Evolutionary conservation across 176 grass and related monocot genomes (phyloP).

Genomic region (barley (Hordeum vulgare)): DNA sequence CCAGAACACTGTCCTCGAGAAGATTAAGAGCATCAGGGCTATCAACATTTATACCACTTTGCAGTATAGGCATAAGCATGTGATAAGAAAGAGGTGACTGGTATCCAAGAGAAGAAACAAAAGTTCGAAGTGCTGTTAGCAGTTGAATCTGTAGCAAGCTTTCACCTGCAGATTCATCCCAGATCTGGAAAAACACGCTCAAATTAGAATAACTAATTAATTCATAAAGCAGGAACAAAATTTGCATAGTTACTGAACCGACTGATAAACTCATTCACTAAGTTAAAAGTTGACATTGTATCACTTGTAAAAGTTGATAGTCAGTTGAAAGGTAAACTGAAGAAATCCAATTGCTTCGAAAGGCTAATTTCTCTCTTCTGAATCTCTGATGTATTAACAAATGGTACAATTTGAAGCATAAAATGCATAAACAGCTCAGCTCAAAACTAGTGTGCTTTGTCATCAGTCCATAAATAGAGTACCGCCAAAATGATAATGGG

Average conservation of each 20-base stretch:
- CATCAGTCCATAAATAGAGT: slow-evolving; percentile 7
- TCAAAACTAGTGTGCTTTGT: not conserved
- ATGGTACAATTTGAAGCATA: not conserved
- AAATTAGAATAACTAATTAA: slow-evolving; percentile 34
- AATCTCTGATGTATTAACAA: not conserved
- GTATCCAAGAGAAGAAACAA: slow-evolving; percentile 78
- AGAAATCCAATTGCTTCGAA: not conserved
- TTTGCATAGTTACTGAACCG: not conserved
- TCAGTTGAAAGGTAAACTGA: not conserved
- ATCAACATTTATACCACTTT: slow-evolving; percentile 77
- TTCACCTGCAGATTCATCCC: slow-evolving; percentile 87
- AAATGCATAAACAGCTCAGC: not conserved
- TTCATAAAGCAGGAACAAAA: slow-evolving; percentile 26
- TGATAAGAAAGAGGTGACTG: slow-evolving; percentile 79
- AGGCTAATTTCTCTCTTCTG: not conserved
- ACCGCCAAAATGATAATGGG: slow-evolving; percentile 2
- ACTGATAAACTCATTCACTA: not conserved
- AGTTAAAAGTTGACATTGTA: not conserved
- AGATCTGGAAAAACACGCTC: slow-evolving; percentile 46
- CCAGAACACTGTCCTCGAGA: slow-evolving; percentile 92
- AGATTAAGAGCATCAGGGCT: slow-evolving; percentile 98
- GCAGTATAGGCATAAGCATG: slow-evolving; percentile 86
- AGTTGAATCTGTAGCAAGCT: slow-evolving; percentile 95
- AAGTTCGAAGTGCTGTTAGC: slow-evolving; percentile 79
- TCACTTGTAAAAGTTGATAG: not conserved